Conservation (phyloP, 805 yeast species). For the Spathaspora gorwiae region DNA sequence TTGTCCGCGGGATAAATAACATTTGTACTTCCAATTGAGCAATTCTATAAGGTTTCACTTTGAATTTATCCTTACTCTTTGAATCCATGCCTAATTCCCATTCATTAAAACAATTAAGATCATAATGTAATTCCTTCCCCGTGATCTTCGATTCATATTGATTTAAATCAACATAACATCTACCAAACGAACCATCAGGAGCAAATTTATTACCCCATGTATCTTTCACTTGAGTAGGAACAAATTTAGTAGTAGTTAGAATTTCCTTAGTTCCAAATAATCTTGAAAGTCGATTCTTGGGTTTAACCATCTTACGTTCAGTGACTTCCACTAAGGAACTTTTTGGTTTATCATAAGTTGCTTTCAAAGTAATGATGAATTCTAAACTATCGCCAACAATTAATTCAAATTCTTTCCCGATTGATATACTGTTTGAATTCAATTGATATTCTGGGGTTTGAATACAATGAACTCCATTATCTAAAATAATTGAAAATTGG, state of each 20-base stretch:
- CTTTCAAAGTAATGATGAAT: conserved; percentile 68
- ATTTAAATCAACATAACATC: conserved; percentile 62
- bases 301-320: conserved; percentile 49
- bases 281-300: conserved; percentile 42
- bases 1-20: conserved; percentile 63
- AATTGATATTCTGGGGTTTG: conserved; percentile 54
- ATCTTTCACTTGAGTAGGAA: conserved; percentile 51
- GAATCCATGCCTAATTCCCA: conserved; percentile 55
- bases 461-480: conserved; percentile 78
- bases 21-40: conserved; percentile 67
- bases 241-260: conserved; percentile 46
- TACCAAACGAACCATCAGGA: conserved; percentile 83
- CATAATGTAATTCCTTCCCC: conserved; percentile 48
- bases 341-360: conserved; percentile 49
- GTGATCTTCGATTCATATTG: conserved; percentile 53
- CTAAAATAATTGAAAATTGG: conserved; percentile 52
- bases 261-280: conserved; percentile 46
- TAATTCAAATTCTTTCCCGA: conserved; percentile 77
- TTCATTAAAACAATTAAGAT: conserved; percentile 69
- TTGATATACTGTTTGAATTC: conserved; percentile 24
- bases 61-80: conserved; percentile 20
- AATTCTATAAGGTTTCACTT: conserved; percentile 50
- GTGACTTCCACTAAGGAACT: conserved; percentile 54
- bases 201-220: conserved; percentile 66
- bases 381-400: conserved; percentile 58